Evolutionary conservation across 768 basidiomycete genomes (phyloP), one percentile per base, ranked within the genome.

Genomic region (Candolleomyces aberdarensis): DNA sequence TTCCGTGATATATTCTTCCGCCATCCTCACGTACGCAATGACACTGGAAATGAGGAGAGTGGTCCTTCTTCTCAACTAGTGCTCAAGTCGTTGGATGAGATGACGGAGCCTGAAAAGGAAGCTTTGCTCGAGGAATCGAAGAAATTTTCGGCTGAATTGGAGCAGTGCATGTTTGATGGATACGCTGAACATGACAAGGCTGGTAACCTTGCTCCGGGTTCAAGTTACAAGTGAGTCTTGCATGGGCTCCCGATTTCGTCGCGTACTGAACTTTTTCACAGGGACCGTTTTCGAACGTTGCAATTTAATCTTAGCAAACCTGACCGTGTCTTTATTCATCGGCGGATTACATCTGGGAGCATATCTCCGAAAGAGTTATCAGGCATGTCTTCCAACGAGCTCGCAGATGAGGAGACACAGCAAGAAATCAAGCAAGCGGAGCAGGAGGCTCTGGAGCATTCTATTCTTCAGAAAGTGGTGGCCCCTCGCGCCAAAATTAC

Each of bases 241-340:
- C 19, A 32, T 9, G 51, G 46, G 32, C 59, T 57, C 7, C 57
- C 14, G 43, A 32, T 39, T 53, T 41, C 43, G 19, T 51, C 29
- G 43, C 36, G 47, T 22, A 61, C 60, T 68, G 44, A 62, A 49
- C 15, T 66, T 50, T 43, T 58, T 32, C 52, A 36, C 62, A 94
- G 92, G 79, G 90, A 93, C 75, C 92, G 92, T 68, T 96, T 94
- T 77, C 86, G 94, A 61, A 95, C 88, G 82, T 81, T 95, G 55
- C 85, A 85, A 61, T 96, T 93, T 76, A 96, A 96, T 75, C 76
- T 96, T 69, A 89, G 82, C 78, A 87, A 94, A 75, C 76, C 79
- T 68, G 93, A 95, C 68, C 89, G 92, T 68, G 83, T 86, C 60
- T 79, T 81, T 62, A 84, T 96, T 65, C 92, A 94, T 72, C 85